Base-by-base conservation (phyloP, 331 rosid species). In the Telfairia occidentalis region DNA sequence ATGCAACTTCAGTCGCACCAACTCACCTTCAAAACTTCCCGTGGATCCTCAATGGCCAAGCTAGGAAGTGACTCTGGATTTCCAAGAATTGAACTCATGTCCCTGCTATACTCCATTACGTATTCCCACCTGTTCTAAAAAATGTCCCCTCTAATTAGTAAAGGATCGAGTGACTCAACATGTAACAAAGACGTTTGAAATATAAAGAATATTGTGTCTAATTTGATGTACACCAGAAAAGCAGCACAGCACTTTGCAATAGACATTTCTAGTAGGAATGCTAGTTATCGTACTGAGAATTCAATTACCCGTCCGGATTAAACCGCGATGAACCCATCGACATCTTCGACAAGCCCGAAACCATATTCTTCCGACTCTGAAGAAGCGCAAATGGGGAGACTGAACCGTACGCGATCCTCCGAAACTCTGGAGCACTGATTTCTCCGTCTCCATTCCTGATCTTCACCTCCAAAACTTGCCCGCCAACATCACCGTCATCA, bases 91-190 rank as follows among this genome's bases (percentile, higher is more conserved):
- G 87, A 78, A 54, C 81, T 79, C 73, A 94, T 91, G 54, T 87
- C 98, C 84, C 82, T 91, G 87, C 97, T 94, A 77, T 89, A 89
- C 83, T 88, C 96, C 83, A 85, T 88, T 71, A 91, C 90, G 76
- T 89, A 86, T 84, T 91, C 95, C 96, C 97, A 89, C 96, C 98
- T 94, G 80, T 35, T 37, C 76, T 49, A 28, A 52, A 52, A 73
- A 19, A 5, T 9, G 12, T 34, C 6, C 72, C 28, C 12, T 30
- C 77, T 52, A 50, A 38, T 53, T 58, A 55, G 66, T 5, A 15
- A 71, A 50, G 21, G 38, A 28, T 21, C n/a, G n/a, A n/a, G n/a
- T n/a, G 29, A 53, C 5, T 77, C 9, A 48, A 46, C 40, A 10
- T 21, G 42, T 21, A 45, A 7, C 26, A 48, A 6, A 61, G 8